Base-by-base conservation (phyloP, 768 basidiomycete genomes). In the Naganishia friedmannii region DNA sequence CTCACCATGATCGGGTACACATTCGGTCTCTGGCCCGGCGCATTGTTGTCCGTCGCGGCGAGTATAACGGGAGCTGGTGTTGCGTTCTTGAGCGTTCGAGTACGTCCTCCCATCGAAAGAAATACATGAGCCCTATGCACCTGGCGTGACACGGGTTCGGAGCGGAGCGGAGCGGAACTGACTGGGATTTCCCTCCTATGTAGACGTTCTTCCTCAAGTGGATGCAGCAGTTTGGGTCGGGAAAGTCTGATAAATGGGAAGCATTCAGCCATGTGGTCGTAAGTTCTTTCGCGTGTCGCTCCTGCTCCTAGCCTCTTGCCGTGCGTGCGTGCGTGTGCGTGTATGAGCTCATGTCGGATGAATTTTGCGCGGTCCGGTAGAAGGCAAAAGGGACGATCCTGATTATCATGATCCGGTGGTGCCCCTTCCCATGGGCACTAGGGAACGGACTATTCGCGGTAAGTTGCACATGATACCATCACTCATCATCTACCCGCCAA, bases 371-470 rank as follows among this genome's bases (percentile, higher is more conserved):
- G 56, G 3, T 57, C 37, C 0, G 29, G n/a, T 28, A 72, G 72
- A 71, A 74, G 42, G 74, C 72, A n/a, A 81, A 81, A 74, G 80
- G 80, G 10, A 67, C 76, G 0, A 74, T 76, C 2, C 66, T 81
- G 46, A 70, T 81, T 57, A 77, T 79, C 58, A 81, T 81, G 80
- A 81, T 81, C 53, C 66, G 80, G 23, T 81, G 76, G 65, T 81
- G 78, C 67, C 80, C 80, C 21, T 65, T 81, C 26, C 80, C 80
- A 5, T 81, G 77, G 76, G 77, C 77, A 4, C 72, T 81, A 26
- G 77, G 78, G 15, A 81, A 79, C 71, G 80, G 80, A 15, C 65
- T 79, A 17, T 81, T 81, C 69, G 80, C 80, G 9, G 78, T 79
- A 66, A 73, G 79, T 77, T 26, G 1, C 9, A 48, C 54, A 10